Percentiles rank a stretch among this genome's conserved stretches.
These are phyloP conservation scores for Trichoderma afroharzianum DNA, from an alignment of 2,329 filamentous ascomycete species.

Conservation along the genomic window DNA sequence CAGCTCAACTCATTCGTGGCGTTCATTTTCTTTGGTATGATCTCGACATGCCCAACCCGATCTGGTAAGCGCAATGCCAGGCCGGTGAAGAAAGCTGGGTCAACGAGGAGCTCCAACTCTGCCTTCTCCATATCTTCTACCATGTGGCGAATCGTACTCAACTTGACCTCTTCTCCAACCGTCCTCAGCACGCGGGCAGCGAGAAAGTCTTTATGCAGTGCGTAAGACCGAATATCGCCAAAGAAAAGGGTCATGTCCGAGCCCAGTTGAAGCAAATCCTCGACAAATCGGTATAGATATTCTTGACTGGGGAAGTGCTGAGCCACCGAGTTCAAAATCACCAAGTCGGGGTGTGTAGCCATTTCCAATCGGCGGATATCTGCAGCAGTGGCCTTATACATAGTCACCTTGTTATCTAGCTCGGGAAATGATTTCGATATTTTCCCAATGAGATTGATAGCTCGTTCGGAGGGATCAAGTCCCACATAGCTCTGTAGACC, in stretches of 20 bases:
- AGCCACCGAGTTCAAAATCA: not conserved
- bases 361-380: not conserved
- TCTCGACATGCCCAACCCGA: not conserved
- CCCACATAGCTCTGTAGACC: not conserved
- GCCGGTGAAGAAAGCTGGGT: not conserved
- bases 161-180: not conserved
- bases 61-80: not conserved
- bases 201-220: not conserved
- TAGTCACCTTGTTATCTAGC: not conserved
- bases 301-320: not conserved
- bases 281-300: not conserved
- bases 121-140: not conserved
- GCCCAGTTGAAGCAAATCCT: not conserved
- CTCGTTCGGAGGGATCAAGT: not conserved
- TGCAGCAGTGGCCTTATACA: not conserved
- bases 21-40: not conserved
- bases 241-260: not conserved
- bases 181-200: not conserved
- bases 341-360: not conserved
- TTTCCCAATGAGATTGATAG: not conserved
- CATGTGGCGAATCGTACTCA: not conserved
- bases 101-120: not conserved
- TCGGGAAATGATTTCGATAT: not conserved
- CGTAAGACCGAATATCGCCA: not conserved
- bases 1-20: not conserved